A percentile compares a stretch with the other conserved stretches of the same genome.
phyloP scores from a whole-genome alignment of 2,329 filamentous ascomycete genomes.

The Calonectria naviculata region DNA sequence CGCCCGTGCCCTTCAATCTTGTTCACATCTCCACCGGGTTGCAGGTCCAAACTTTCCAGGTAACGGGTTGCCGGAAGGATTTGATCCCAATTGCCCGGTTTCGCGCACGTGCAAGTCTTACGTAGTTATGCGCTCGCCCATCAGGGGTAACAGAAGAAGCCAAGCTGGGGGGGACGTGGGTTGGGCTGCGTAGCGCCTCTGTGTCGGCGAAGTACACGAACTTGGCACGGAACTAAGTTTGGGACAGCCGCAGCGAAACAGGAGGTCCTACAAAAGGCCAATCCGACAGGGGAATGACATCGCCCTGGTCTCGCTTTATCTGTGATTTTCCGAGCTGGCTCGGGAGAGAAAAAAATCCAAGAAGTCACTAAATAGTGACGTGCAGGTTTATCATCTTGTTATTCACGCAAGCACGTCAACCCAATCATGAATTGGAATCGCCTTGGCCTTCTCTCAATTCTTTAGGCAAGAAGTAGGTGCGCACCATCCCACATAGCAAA shows the following conservation, averaged over 20 bases:
- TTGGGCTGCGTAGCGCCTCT: not conserved
- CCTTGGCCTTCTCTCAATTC: not conserved
- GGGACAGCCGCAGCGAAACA: not conserved
- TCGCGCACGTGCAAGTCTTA: not conserved
- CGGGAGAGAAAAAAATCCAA: too few relatives aligned
- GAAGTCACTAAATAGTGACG: not conserved
- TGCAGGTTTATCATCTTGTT: not conserved
- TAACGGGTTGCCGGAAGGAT: conserved; percentile 3
- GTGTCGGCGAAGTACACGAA: not conserved
- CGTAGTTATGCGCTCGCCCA: not conserved
- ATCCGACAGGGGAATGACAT: not conserved
- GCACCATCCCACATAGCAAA: not conserved
- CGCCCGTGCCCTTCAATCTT: not conserved
- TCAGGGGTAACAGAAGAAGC: not conserved
- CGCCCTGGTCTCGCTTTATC: not conserved
- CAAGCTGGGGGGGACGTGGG: not conserved
- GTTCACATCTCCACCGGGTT: conserved; percentile 3
- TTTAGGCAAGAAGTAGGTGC: not conserved
- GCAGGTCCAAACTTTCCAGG: conserved; percentile 8
- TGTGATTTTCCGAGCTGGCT: not conserved
- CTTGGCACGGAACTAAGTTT: not conserved
- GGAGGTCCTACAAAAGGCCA: not conserved
- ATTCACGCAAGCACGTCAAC: not conserved
- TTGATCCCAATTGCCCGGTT: conserved; percentile 14
- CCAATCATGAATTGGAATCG: not conserved